phyloP scores from a whole-genome alignment of 2,329 filamentous ascomycete genomes.

The Coniochaeta prunicola region DNA sequence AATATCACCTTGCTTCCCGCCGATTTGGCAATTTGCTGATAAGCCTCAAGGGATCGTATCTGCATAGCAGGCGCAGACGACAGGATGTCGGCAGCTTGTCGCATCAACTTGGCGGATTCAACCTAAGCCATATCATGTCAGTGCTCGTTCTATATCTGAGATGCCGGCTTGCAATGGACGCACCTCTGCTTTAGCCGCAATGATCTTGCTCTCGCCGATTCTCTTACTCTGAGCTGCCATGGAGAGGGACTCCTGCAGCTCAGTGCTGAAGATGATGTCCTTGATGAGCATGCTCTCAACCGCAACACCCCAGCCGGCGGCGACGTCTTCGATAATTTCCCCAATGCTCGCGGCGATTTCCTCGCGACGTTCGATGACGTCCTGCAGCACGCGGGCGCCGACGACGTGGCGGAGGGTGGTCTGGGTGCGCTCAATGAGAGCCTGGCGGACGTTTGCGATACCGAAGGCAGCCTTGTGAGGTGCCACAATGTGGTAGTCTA shows the following conservation, averaged over 20 bases:
- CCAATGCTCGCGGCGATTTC: constrained; percentile 92
- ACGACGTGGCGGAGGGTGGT: constrained; percentile 96
- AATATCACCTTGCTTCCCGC: constrained; percentile 87
- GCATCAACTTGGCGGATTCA: constrained; percentile 89
- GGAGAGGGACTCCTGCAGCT: constrained; percentile 90
- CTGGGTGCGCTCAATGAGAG: constrained; percentile 96
- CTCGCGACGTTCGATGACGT: constrained; percentile 96
- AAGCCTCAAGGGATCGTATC: constrained; percentile 97
- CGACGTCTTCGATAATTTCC: constrained; percentile 96
- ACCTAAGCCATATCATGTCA: constrained; percentile 40
- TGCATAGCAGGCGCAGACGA: constrained; percentile 94
- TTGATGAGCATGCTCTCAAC: constrained; percentile 99
- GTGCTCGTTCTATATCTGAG: neutral
- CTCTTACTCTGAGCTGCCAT: constrained; percentile 99
- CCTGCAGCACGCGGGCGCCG: constrained; percentile 89
- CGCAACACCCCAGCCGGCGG: constrained; percentile 86
- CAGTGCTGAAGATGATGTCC: constrained; percentile 94
- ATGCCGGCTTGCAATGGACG: neutral
- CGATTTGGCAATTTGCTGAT: constrained; percentile 94
- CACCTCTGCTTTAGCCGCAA: constrained; percentile 85
- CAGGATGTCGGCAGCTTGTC: constrained; percentile 88
- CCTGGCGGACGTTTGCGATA: constrained; percentile 88
- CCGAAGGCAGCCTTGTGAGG: constrained; percentile 97
- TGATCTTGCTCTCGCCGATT: constrained; percentile 97
- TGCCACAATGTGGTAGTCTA: constrained; percentile 94